These are phyloP conservation scores for Clitocybe nebularis DNA, from an alignment of 1,284 basidiomycete genomes.

Conservation along the genomic window DNA sequence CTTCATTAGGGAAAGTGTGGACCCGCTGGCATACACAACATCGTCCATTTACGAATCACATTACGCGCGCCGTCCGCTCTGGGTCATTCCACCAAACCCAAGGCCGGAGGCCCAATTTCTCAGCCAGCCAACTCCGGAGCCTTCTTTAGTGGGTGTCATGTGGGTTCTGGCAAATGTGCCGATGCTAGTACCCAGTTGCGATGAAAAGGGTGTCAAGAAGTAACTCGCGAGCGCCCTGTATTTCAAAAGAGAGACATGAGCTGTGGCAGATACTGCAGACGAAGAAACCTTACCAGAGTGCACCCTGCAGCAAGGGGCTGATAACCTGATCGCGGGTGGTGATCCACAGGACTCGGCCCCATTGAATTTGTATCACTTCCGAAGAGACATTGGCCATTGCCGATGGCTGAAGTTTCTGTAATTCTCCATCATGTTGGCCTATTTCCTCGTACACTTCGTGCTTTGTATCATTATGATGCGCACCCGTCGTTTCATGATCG, in stretches of 20 bases:
- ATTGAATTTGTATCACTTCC: slow-evolving; percentile 48
- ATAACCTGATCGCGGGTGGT: slow-evolving; percentile 67
- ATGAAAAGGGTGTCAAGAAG: slow-evolving; percentile 35
- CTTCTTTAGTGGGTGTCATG: slow-evolving; percentile 33
- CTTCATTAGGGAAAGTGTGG: too few species aligned
- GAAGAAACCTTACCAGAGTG: slow-evolving; percentile 66
- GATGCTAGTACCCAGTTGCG: slow-evolving; percentile 25
- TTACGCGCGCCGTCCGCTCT: too few species aligned
- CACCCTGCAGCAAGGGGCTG: slow-evolving; percentile 65
- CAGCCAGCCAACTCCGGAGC: slow-evolving; percentile 40
- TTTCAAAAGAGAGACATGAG: slow-evolving; percentile 3
- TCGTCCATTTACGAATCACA: too few species aligned
- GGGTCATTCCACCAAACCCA: slow-evolving; percentile 21
- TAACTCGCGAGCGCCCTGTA: slow-evolving; percentile 38
- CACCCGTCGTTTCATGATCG: slow-evolving; percentile 3
- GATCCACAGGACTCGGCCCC: slow-evolving; percentile 58
- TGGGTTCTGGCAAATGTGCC: slow-evolving; percentile 25
- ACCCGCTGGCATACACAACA: too few species aligned
- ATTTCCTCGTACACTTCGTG: slow-evolving; percentile 26
- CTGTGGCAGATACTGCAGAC: too few species aligned
- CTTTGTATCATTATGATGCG: slow-evolving; percentile 10
- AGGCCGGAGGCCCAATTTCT: slow-evolving; percentile 35
- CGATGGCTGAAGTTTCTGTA: slow-evolving; percentile 3
- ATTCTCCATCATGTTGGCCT: slow-evolving; percentile 15
- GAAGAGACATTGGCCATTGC: too few species aligned